Evolutionary conservation across 768 basidiomycete genomes (phyloP), one percentile per base, ranked within the genome.

Genomic region (Boletus vermiculosoides): DNA sequence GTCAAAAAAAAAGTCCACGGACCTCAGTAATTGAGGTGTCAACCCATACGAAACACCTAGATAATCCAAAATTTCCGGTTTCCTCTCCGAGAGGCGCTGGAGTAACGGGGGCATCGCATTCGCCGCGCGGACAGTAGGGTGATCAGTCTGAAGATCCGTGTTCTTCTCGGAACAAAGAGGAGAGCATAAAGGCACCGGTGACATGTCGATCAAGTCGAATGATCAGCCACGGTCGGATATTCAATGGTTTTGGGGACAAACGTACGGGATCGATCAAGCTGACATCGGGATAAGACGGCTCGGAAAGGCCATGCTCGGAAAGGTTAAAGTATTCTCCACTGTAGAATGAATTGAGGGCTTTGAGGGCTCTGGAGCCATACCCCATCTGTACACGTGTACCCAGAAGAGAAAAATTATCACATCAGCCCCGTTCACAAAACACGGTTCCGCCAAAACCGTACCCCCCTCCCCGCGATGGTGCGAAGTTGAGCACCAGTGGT

Each of bases 41-140:
- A 99, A 77, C 7, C 97, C 97, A 69, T 96, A 99, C 15, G 94
- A 96, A 3, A 98, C 96, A 45, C 97, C 96, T 7, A 99, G 78
- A 67, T 96, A 99, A 72, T 98, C 96, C 23, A 99, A 78, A 31
- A 74, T 78, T 67, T 98, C 94, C 0, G 96, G 96, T 71, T 88
- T 90, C 33, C 90, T 82, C 68, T 98, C 95, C 1, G 90, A 85
- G 5, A 98, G 80, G 4, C 94, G 85, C 65, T 95, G 93, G 1
- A 99, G 81, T 5, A 99, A 80, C 1, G 96, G 94, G 0, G 95
- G 95, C 92, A 98, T 97, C 40, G 83, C 81, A 7, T 80, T 74
- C 0, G 84, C 80, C 3, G 91, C 74, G 4, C 95, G 86, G 44
- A 98, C 75, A 5, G 81, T 80, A 10, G 89, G 86, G 16, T 80